phyloP scores from a whole-genome alignment of 805 yeast genomes.

The Teunomyces tritomae region DNA sequence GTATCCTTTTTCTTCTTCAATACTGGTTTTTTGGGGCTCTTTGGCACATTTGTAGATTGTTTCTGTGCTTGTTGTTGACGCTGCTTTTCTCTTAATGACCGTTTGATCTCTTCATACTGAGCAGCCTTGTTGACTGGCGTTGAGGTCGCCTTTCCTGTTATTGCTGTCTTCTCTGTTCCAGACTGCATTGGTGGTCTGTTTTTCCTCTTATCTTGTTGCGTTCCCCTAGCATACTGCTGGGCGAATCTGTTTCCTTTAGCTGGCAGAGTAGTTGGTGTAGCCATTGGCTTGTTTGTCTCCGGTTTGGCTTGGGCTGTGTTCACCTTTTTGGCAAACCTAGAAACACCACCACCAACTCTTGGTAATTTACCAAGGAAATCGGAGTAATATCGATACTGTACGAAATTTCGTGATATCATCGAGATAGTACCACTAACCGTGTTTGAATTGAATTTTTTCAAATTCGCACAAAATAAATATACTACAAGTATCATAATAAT shows the following conservation, averaged over 20 bases:
- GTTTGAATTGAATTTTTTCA: not conserved
- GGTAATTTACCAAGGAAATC: constrained; percentile 27
- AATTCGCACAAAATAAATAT: not conserved
- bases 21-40: constrained; percentile 4
- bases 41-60: constrained; percentile 4
- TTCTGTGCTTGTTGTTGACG: constrained; percentile 11
- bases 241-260: constrained; percentile 35
- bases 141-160: not conserved
- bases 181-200: not conserved
- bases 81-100: constrained; percentile 16
- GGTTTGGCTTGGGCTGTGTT: not conserved
- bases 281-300: not conserved
- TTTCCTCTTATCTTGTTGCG: not conserved
- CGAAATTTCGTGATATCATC: not conserved
- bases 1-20: constrained; percentile 8
- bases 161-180: not conserved
- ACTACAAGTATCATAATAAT: not conserved
- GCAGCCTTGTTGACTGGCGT: constrained; percentile 6
- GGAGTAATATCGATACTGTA: constrained; percentile 10
- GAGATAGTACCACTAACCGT: not conserved
- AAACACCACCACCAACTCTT: constrained; percentile 20
- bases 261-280: not conserved
- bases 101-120: constrained; percentile 16
- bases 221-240: constrained; percentile 16
- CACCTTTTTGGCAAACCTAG: constrained; percentile 12